These are phyloP conservation scores for Trichosporon sp. DNA, from an alignment of 1,284 basidiomycete species.

Conservation along the genomic window DNA sequence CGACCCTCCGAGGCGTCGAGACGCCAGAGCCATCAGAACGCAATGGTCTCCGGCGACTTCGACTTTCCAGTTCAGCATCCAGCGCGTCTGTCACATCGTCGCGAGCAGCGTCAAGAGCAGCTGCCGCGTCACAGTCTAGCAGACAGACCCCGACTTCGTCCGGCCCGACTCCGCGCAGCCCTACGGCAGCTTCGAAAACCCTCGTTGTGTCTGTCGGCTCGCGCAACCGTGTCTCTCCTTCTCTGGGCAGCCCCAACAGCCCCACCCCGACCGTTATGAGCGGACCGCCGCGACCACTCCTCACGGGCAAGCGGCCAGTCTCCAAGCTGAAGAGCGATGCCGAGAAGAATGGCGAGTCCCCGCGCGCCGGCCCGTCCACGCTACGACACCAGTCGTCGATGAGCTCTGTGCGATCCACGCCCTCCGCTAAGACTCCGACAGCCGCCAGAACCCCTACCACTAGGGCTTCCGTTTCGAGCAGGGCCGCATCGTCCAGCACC, in stretches of 20 bases:
- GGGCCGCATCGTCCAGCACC: neutral
- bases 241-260: constrained; percentile 12
- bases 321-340: neutral
- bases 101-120: constrained; percentile 5
- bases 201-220: constrained; percentile 26
- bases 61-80: constrained; percentile 34
- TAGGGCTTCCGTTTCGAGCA: neutral
- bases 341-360: neutral
- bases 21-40: constrained; percentile 20
- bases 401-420: constrained; percentile 7
- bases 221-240: neutral
- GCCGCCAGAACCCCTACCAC: neutral
- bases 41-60: constrained; percentile 32
- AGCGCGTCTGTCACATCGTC: constrained; percentile 21
- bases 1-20: constrained; percentile 5
- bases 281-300: constrained; percentile 30
- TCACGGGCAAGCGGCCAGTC: constrained; percentile 30
- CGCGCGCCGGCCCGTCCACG: neutral
- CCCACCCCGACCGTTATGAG: constrained; percentile 26
- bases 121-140: neutral
- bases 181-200: constrained; percentile 29
- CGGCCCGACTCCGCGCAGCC: constrained; percentile 29
- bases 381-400: constrained; percentile 11
- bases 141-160: constrained; percentile 7
- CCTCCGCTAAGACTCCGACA: neutral